phyloP scores from a whole-genome alignment of 352 stramenopile species.

The Nothophytophthora sp. region DNA sequence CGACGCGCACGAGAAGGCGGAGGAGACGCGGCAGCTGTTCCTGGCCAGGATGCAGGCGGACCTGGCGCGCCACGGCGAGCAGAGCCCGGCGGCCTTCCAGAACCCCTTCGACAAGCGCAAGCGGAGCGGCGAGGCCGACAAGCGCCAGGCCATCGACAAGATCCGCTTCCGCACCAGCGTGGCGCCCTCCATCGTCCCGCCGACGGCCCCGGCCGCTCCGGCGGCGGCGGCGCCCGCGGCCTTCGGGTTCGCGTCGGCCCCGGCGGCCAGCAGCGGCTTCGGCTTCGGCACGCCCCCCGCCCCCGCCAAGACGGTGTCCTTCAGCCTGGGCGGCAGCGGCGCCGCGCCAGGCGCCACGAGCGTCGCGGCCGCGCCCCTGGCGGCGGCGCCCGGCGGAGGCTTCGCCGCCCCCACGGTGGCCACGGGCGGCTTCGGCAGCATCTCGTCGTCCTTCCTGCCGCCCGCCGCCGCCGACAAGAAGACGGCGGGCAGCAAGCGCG shows the following conservation, averaged over 20 bases:
- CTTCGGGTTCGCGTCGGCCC: slow-evolving; percentile 42
- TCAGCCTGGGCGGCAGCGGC: too few relatives aligned
- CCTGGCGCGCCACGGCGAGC: slow-evolving; percentile 55
- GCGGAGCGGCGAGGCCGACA: slow-evolving; percentile 63
- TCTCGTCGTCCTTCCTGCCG: slow-evolving; percentile 49
- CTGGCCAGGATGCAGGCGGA: slow-evolving; percentile 68
- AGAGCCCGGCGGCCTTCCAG: slow-evolving; percentile 59
- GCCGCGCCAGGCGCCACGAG: too few relatives aligned
- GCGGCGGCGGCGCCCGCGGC: slow-evolving; percentile 23
- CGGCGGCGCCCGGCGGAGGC: slow-evolving; percentile 25
- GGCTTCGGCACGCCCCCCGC: slow-evolving; percentile 33
- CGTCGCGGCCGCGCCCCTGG: slow-evolving; percentile 24
- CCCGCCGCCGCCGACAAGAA: slow-evolving; percentile 13
- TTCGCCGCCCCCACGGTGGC: slow-evolving; percentile 34
- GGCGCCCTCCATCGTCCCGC: slow-evolving; percentile 60
- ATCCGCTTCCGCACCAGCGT: slow-evolving; percentile 81
- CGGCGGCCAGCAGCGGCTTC: slow-evolving; percentile 36
- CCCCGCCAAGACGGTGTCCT: slow-evolving; percentile 64
- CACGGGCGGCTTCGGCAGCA: slow-evolving; percentile 44
- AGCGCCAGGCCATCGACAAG: slow-evolving; percentile 65
- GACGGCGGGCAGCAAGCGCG: slow-evolving; percentile 33
- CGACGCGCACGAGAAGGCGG: slow-evolving; percentile 67
- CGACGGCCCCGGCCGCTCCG: slow-evolving; percentile 11
- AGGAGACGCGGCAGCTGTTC: slow-evolving; percentile 39
- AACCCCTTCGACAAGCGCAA: slow-evolving; percentile 83